A percentile compares a stretch with the other conserved stretches of the same genome.
Conservation (phyloP, 129 eudicot species). For the Gnaphalium uliginosum region DNA sequence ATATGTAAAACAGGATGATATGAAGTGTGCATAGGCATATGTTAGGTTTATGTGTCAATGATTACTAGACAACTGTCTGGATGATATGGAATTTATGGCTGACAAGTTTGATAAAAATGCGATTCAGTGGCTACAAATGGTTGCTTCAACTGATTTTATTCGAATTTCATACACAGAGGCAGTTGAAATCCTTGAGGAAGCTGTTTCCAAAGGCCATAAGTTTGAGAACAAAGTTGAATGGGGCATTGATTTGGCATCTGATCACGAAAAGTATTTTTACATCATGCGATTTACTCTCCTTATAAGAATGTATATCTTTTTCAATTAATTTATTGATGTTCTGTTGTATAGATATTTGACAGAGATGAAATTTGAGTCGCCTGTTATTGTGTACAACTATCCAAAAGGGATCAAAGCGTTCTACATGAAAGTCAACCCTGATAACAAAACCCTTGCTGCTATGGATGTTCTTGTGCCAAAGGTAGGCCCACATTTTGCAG, state of each 20-base stretch:
- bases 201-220: no score
- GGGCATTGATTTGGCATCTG: conserved; percentile 95
- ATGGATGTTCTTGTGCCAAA: conserved; percentile 95
- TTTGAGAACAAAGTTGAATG: conserved; percentile 91
- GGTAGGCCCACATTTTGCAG: no score
- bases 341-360: conserved; percentile 67
- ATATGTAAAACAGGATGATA: conserved; percentile 57
- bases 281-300: no score
- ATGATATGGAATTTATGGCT: conserved; percentile 87
- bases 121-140: no score
- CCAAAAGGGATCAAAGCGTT: conserved; percentile 93
- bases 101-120: conserved; percentile 62
- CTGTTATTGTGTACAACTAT: conserved; percentile 89
- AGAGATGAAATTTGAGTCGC: conserved; percentile 65
- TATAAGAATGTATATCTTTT: no score
- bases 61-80: conserved; percentile 85
- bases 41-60: conserved; percentile 80
- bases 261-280: conserved; percentile 65
- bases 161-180: no score
- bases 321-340: conserved; percentile 1
- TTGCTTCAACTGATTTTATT: no score
- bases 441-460: conserved; percentile 94
- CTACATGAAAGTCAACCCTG: conserved; percentile 86
- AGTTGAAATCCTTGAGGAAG: no score
- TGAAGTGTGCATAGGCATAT: conserved; percentile 92